Evolutionary conservation across 2,329 filamentous ascomycete genomes (phyloP), one percentile per base, ranked within the genome.

Genomic region (Pseudogymnoascus sp.): DNA sequence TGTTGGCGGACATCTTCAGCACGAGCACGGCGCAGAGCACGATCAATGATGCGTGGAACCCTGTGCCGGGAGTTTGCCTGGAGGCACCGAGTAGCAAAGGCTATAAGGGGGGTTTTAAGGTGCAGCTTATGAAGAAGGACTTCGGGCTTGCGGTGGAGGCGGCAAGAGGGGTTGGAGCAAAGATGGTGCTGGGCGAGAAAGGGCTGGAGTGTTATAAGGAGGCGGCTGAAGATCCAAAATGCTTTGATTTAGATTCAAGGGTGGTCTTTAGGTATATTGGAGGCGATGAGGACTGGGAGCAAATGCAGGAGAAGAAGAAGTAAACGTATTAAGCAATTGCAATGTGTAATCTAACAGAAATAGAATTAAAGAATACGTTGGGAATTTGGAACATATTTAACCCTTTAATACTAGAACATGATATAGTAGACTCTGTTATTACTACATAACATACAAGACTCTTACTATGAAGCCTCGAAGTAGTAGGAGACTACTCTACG

Each of bases 61-160:
- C 73, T 0, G 73, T 75, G 0, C 73, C 73, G 0, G 72, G 73
- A 3, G 65, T 75, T 1, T 72, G 68, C 33, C 67, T 70, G 2
- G 67, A 70, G 21, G 70, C 73, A 5, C 74, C 73, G 2, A 65
- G 70, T 0, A 70, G 67, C 7, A 65, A 72, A 10, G 63, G 59
- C 4, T 75, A 76, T 59, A 71, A 77, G 62, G 78, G 80, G 2
- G 83, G 83, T 0, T 86, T 86, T 70, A 80, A 82, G 49, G 79
- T 85, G 5, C 77, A 84, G 69, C 67, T 86, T 66, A 86, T 86
- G 81, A 76, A 75, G 64, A 85, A 85, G 68, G 83, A 86, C 67
- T 80, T 86, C 63, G 74, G 75, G 1, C 69, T 86, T 19, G 83
- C 82, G 0, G 75, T 83, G 19, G 19, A 29, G 5, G 26, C 26